These are phyloP conservation scores for Fusarium sp. DNA, from an alignment of 2,329 filamentous ascomycete genomes.

Conservation along the genomic window DNA sequence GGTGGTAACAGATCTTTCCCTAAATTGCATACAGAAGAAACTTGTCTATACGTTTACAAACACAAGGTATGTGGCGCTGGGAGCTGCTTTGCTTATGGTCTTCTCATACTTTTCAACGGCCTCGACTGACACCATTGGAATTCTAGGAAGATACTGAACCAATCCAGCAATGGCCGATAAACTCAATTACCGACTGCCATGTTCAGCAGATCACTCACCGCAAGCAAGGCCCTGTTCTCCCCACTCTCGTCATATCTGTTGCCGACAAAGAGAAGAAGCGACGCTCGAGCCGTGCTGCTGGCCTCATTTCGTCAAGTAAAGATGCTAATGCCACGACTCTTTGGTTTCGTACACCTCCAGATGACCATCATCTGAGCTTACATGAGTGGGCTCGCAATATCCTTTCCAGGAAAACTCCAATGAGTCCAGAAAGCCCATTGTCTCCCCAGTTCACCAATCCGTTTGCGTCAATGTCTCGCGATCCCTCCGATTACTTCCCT, in stretches of 20 bases:
- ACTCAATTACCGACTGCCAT: slow-evolving; percentile 64
- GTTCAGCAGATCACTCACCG: slow-evolving; percentile 68
- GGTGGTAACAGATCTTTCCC: slow-evolving; percentile 49
- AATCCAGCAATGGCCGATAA: slow-evolving; percentile 62
- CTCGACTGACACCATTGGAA: slow-evolving; percentile 14
- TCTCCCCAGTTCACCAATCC: slow-evolving; percentile 65
- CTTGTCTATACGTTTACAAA: slow-evolving; percentile 65
- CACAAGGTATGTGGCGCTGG: slow-evolving; percentile 55
- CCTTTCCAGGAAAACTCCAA: slow-evolving; percentile 54
- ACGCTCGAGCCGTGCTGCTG: slow-evolving; percentile 69
- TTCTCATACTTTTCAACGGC: slow-evolving; percentile 1
- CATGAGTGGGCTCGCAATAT: slow-evolving; percentile 69
- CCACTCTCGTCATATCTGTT: slow-evolving; percentile 67
- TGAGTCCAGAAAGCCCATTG: slow-evolving; percentile 62
- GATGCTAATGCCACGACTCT: slow-evolving; percentile 60
- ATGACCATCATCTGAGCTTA: slow-evolving; percentile 61
- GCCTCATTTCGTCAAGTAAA: slow-evolving; percentile 61
- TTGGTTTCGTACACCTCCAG: slow-evolving; percentile 64
- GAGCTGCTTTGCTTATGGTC: not conserved
- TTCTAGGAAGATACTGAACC: slow-evolving; percentile 62
- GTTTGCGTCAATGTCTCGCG: slow-evolving; percentile 56
- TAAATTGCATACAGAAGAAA: slow-evolving; percentile 52
- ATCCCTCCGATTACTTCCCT: slow-evolving; percentile 53
- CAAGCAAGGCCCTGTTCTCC: slow-evolving; percentile 67
- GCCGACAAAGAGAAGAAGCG: slow-evolving; percentile 70